Evolutionary conservation across 768 basidiomycete genomes (phyloP).

Genomic region (Kwoniella shandongensis): DNA sequence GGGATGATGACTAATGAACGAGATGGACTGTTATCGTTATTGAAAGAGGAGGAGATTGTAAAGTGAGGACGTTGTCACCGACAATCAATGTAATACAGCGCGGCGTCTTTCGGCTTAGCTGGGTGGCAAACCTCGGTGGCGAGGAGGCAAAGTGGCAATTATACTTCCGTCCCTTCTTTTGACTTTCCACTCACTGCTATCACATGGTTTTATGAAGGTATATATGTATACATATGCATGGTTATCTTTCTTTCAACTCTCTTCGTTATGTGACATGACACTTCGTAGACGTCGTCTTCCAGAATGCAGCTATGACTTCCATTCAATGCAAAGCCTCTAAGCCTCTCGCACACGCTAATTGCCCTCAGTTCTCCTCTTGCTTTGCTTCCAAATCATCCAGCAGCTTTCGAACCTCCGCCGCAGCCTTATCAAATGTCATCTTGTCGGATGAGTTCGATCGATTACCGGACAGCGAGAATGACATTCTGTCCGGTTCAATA

Average conservation of each 20-base stretch:
- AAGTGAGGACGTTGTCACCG: too few relatives aligned
- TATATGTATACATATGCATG: too few relatives aligned
- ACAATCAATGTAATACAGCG: background rate
- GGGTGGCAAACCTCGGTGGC: conserved; percentile 13
- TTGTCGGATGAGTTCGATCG: background rate
- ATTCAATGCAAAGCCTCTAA: too few relatives aligned
- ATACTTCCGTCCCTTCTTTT: background rate
- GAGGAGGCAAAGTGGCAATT: conserved; percentile 15
- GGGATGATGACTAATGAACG: background rate
- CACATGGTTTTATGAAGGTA: background rate
- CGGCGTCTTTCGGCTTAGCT: conserved; percentile 1
- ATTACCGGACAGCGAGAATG: background rate
- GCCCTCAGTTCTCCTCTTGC: too few relatives aligned
- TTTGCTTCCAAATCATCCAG: too few relatives aligned
- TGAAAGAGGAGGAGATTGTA: too few relatives aligned
- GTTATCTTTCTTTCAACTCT: too few relatives aligned
- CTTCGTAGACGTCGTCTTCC: too few relatives aligned
- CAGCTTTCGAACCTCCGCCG: conserved; percentile 16
- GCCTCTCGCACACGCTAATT: too few relatives aligned
- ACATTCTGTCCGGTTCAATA: conserved; percentile 51
- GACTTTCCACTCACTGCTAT: background rate
- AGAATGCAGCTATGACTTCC: too few relatives aligned
- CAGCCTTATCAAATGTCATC: conserved; percentile 17
- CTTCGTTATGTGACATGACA: too few relatives aligned
- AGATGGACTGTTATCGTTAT: background rate